phyloP scores from a whole-genome alignment of 257 asterid species.

The Plantago ovata region DNA sequence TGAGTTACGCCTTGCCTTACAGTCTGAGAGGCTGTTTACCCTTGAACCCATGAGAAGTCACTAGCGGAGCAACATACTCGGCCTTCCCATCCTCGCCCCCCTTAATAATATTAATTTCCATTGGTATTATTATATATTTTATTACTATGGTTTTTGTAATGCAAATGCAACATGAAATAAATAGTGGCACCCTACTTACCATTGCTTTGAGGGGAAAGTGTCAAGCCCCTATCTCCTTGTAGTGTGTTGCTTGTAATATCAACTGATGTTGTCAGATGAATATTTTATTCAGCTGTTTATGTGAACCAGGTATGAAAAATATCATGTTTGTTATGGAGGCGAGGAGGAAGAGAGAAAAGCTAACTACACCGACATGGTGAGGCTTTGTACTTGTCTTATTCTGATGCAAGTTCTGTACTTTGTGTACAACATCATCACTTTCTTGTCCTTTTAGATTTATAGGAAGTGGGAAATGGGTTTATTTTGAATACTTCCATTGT shows the following conservation, averaged over 20 bases:
- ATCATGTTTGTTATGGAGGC: conserved; percentile 91
- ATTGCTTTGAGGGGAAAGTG: too few relatives aligned
- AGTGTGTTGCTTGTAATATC: conserved; percentile 7
- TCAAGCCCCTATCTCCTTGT: background rate
- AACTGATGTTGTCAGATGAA: conserved; percentile 10
- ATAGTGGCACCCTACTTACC: too few relatives aligned
- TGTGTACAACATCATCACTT: background rate
- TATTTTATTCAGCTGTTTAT: conserved; percentile 13
- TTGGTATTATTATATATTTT: too few relatives aligned
- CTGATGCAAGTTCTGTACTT: conserved; percentile 1
- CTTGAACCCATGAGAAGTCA: too few relatives aligned
- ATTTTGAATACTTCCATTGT: background rate
- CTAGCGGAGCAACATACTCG: too few relatives aligned
- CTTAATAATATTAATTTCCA: too few relatives aligned
- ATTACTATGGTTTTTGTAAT: too few relatives aligned
- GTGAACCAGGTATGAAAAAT: conserved; percentile 80
- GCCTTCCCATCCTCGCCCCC: too few relatives aligned
- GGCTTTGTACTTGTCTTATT: conserved; percentile 18
- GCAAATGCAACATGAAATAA: too few relatives aligned
- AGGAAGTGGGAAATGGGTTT: background rate
- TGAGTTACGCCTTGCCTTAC: too few relatives aligned
- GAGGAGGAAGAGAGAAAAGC: conserved; percentile 84
- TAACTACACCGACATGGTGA: conserved; percentile 93
- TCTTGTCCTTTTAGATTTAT: background rate
- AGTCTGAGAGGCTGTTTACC: too few relatives aligned